Evolutionary conservation across 2,329 filamentous ascomycete species (phyloP).

Genomic region (Sporothrix mexicana): DNA sequence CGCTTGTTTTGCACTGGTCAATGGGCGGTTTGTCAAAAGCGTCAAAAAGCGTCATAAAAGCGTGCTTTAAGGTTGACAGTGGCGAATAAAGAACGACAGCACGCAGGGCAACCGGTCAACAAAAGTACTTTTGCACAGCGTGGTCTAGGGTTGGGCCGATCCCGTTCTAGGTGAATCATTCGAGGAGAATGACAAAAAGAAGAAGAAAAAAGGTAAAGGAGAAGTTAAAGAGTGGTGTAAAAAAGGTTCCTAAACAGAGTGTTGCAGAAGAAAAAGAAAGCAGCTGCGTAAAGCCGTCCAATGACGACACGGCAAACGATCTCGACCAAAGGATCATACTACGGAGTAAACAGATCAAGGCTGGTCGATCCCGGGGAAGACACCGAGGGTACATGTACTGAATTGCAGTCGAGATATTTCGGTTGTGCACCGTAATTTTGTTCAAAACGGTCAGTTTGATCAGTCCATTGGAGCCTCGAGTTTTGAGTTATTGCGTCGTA

Average conservation of each 20-base stretch:
- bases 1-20: conserved; percentile 14
- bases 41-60: background rate
- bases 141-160: conserved; percentile 15
- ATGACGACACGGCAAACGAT: conserved; percentile 1
- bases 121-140: background rate
- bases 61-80: background rate
- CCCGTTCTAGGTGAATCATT: background rate
- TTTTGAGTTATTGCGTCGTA: too few relatives aligned
- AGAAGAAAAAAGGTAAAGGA: background rate
- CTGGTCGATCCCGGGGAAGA: background rate
- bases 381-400: background rate
- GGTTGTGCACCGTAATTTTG: background rate
- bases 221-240: background rate
- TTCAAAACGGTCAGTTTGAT: background rate
- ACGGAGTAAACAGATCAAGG: background rate
- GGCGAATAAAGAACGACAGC: background rate
- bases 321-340: background rate
- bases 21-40: background rate
- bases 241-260: too few relatives aligned
- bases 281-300: conserved; percentile 1
- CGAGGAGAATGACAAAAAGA: background rate
- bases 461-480: background rate
- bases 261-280: background rate
- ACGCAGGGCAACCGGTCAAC: background rate
- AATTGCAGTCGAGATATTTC: background rate